A percentile compares a stretch with the other conserved stretches of the same genome.
Evolutionary conservation across 2,329 filamentous ascomycete genomes (phyloP).

Genomic region (Botrytis cinerea): DNA sequence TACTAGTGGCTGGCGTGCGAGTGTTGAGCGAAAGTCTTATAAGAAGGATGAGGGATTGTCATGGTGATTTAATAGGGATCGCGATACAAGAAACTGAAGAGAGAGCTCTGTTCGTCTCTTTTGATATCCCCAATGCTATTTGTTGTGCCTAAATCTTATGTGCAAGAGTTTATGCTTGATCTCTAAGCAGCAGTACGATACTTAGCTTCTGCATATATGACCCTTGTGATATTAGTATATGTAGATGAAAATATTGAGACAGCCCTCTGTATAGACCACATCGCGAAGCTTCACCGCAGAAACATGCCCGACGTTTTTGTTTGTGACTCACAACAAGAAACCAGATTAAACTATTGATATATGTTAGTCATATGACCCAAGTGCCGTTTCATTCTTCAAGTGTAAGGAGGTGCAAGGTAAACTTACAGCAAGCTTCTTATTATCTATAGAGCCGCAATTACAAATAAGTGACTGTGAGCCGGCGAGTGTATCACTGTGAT

Average conservation of each 20-base stretch:
- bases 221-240: not conserved
- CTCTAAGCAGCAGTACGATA: not conserved
- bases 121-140: not conserved
- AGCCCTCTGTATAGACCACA: not conserved
- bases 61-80: not conserved
- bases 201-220: not conserved
- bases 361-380: not conserved
- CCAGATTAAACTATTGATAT: too few relatives aligned
- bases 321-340: not conserved
- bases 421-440: not conserved
- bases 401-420: not conserved
- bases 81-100: too few relatives aligned
- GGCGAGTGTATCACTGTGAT: not conserved
- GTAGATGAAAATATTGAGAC: not conserved
- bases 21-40: not conserved
- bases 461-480: not conserved
- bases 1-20: not conserved
- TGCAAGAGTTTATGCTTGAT: not conserved
- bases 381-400: not conserved
- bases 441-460: not conserved
- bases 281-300: not conserved
- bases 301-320: too few relatives aligned
- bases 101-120: not conserved
- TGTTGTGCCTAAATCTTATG: not conserved
- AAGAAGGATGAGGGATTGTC: too few relatives aligned